A percentile compares a stretch with the other conserved stretches of the same genome.
Conservation (phyloP, 306 rosid genomes). For the Bauhinia variegata region DNA sequence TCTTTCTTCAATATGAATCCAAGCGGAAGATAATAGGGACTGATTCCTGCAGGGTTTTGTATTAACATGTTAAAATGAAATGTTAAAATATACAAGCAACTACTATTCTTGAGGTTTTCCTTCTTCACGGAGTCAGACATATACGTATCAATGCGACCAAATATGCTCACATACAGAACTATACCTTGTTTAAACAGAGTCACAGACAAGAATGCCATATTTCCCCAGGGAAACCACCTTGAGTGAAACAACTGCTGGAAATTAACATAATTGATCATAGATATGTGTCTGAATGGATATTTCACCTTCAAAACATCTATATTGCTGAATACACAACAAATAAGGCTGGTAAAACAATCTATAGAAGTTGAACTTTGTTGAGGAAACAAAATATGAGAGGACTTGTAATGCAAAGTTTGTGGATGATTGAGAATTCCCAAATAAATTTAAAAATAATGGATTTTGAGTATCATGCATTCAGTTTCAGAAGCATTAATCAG, state of each 20-base stretch:
- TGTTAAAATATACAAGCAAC: background rate
- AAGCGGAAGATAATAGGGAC: background rate
- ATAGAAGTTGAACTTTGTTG: no score
- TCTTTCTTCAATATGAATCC: background rate
- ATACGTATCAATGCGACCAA: no score
- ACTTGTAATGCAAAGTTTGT: no score
- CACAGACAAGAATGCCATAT: background rate
- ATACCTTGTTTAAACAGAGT: background rate
- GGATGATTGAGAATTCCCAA: background rate
- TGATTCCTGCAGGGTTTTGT: background rate
- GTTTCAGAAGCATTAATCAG: constrained; percentile 8
- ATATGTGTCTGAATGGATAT: background rate
- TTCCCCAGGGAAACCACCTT: background rate
- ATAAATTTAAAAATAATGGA: constrained; percentile 3
- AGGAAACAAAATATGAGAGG: no score
- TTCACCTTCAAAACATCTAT: background rate
- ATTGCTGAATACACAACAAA: background rate
- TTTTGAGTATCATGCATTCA: background rate
- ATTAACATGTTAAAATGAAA: background rate
- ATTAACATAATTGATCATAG: background rate
- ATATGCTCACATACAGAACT: constrained; percentile 1
- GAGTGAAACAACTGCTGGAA: constrained; percentile 1
- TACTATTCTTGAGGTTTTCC: background rate
- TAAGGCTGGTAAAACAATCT: constrained; percentile 3
- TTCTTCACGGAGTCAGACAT: background rate